A percentile compares a stretch with the other conserved stretches of the same genome.
phyloP scores from a whole-genome alignment of 768 basidiomycete genomes.

The Rhodosporidiobolus sp. region DNA sequence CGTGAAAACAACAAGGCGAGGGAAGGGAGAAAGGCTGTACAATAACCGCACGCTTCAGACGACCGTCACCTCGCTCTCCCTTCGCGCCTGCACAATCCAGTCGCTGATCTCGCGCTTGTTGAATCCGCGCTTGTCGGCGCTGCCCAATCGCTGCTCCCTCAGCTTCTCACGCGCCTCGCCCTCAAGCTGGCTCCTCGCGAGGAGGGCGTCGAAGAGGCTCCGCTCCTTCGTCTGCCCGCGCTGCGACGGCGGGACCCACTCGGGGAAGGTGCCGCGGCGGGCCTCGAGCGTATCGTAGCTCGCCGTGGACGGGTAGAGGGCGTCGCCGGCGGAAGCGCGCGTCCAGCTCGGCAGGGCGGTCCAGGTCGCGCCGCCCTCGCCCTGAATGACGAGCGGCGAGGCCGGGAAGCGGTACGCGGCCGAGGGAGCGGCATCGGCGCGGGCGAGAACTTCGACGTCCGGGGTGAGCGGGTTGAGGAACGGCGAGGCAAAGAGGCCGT shows the following conservation, averaged over 20 bases:
- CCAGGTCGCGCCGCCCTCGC: background rate
- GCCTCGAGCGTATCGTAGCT: background rate
- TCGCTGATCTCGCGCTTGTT: conserved; percentile 1
- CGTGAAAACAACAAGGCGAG: too few relatives aligned
- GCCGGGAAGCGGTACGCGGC: conserved; percentile 5
- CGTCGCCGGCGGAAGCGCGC: conserved; percentile 14
- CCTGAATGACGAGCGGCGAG: background rate
- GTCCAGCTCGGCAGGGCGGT: conserved; percentile 1
- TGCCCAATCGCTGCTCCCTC: background rate
- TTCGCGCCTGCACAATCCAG: background rate
- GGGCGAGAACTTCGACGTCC: background rate
- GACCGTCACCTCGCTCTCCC: background rate
- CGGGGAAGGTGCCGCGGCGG: conserved; percentile 11
- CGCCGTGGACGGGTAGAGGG: background rate
- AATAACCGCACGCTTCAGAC: too few relatives aligned
- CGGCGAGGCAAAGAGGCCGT: conserved; percentile 5
- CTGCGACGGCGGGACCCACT: background rate
- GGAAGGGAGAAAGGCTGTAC: too few relatives aligned
- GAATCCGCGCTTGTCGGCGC: conserved; percentile 11
- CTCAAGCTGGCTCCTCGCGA: background rate
- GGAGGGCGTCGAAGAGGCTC: background rate
- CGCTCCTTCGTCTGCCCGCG: conserved; percentile 1
- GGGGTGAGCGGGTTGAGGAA: background rate
- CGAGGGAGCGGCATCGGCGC: background rate
- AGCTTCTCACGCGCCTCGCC: background rate